Evolutionary conservation across 257 asterid genomes (phyloP), one percentile per base, ranked within the genome.

Genomic region (Datura wrightii): DNA sequence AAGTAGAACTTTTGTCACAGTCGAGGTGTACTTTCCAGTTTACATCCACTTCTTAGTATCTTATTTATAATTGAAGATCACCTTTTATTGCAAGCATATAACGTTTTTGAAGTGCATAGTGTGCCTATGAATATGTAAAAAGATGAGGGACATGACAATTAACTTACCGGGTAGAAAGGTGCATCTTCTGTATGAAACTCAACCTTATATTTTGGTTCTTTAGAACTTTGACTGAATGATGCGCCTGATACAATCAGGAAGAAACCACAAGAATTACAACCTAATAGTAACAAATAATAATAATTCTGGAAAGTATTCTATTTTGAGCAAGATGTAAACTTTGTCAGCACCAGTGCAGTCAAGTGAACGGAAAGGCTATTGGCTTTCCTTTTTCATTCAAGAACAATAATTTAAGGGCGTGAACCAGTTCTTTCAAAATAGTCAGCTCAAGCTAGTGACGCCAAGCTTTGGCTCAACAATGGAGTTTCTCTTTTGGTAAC

Each of bases 181-280:
- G 96, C 88, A 58, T 95, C 97, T 89, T 92, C 96, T 59, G 92
- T 76, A 90, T 95, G 98, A 84, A 94, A 97, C 85, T 97, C 96
- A 37, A 97, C 93, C 79, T 86, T 90, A 90, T 94, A 97, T 86
- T 95, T 97, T 2, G 99, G 99, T 83, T 97, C 99, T 71, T 94
- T 92, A 55, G 98, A 91, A 89, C 93, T 92, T 87, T 94, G 94
- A 85, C 94, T 92, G 85, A 92, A 90, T 72, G 92, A 89, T 82
- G 90, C 92, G 83, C 97, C 99, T 94, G 87, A 80, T 85, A 69
- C 79, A 84, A 84, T 69, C 24, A 69, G 34, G 44, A 50, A 60
- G 10, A 18, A 65, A 83, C 10, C 19, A 69, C 79, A 14, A 81
- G 66, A 66, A n/a, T 44, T 39, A 59, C 15, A 24, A 67, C 67